Evolutionary conservation across 305 asterid species (phyloP), one percentile per base, ranked within the genome.

Genomic region (Fraxinus paxiana): DNA sequence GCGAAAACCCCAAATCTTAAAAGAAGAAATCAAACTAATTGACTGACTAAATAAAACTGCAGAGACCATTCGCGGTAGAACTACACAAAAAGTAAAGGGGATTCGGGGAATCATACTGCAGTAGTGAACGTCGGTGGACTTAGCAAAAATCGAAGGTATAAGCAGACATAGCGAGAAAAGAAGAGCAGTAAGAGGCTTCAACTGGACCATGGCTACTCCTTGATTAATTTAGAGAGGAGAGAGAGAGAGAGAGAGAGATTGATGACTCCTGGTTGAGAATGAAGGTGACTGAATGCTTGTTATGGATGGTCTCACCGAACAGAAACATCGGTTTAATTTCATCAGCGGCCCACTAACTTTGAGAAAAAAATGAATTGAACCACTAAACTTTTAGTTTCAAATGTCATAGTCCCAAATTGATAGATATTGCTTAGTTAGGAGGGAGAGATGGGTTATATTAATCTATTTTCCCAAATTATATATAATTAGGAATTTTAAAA

Each of bases 111-210:
- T 41, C 77, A 22, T 33, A 85, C 90, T 26, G 83, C 88, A 87
- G 77, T 83, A 83, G 0, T 33, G 2, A 31, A 84, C 71, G 41
- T 22, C 43, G 71, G 82, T 51, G 73, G 86, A 76, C 34, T 56
- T 46, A 37, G 88, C 87, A 9, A 88, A 83, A 79, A 54, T 31
- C 54, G 79, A 43, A 73, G 87, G 85, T 48, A 80, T 71, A 51
- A 86, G 28, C 78, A 85, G 41, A 48, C 67, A 82, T 22, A 88
- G 54, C 31, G 82, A 59, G 75, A 79, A 13, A 61, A 86, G 9
- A 35, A 88, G 75, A 2, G 80, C 79, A 31, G 13, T 71, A 1
- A 79, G 8, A 22, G 70, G 69, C 69, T 18, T 20, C 69, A 59
- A 59, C 30, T 59, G 69, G 26, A 59, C 69, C 69, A 20, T 59